Conservation (phyloP, 1,284 basidiomycete genomes). For the Tausonia pullulans region DNA sequence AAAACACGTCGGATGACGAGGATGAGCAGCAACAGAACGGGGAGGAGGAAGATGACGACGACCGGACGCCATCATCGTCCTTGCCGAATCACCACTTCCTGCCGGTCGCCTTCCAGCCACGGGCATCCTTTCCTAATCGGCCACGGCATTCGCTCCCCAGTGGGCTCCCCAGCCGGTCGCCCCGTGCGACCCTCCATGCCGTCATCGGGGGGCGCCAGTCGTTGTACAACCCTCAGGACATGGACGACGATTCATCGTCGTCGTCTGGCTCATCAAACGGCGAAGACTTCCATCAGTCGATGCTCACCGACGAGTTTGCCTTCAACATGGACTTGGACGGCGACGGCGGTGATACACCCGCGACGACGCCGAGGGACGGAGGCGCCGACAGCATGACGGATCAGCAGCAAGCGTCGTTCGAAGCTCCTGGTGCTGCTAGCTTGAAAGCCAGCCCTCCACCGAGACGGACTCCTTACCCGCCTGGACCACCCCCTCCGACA, state of each 20-base stretch:
- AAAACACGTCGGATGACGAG: background rate
- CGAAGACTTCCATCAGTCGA: background rate
- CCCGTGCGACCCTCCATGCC: no score
- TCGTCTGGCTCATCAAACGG: background rate
- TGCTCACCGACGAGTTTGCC: background rate
- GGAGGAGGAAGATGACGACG: background rate
- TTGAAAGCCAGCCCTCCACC: background rate
- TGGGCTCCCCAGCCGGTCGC: no score
- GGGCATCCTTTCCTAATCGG: no score
- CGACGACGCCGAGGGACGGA: conserved; percentile 1
- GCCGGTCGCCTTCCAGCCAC: background rate
- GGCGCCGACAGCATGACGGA: background rate
- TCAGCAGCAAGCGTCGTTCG: background rate
- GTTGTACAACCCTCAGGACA: background rate
- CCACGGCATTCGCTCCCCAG: no score
- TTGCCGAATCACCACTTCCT: background rate
- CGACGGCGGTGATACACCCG: conserved; percentile 1
- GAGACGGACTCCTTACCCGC: background rate
- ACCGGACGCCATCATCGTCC: background rate
- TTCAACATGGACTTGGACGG: conserved; percentile 4
- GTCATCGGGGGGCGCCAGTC: no score
- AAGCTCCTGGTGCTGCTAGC: background rate
- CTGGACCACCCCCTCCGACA: background rate
- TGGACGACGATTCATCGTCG: background rate
- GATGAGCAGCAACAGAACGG: background rate